Evolutionary conservation across 306 rosid species (phyloP), one percentile per base, ranked within the genome.

Genomic region (Sicyos baderoa): DNA sequence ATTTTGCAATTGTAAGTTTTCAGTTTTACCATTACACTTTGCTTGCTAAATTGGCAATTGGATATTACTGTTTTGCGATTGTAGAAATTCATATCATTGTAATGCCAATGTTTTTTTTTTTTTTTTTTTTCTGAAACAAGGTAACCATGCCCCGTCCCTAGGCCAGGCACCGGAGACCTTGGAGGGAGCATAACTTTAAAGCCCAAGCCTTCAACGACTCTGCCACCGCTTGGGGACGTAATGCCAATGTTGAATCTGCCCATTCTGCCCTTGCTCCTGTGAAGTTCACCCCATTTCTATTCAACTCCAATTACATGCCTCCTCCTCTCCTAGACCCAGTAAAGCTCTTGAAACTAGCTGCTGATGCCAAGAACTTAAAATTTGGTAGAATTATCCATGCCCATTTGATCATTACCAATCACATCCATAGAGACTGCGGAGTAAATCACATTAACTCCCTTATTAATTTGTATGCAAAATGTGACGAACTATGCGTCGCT

Each of bases 401-500:
- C 48, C 76, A 72, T 9, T 47, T 72, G 58, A 23, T 59, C 57
- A 16, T 72, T 48, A 15, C 58, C 76, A 72, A 72, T 72, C 56
- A 47, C 37, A 47, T n/a, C 47, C 18, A 27, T 6, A 6, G n/a
- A 11, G 45, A 72, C 32, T 58, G 17, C 69, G 44, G 12, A 22
- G 14, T 72, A 1, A 59, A 57, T 10, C 57, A 47, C 47, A 6
- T 59, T 0, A 72, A 72, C 35, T 72, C 76, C 10, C 68, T 72
- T 23, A 72, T 72, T 6, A 72, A 72, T 72, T 50, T 72, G 48
- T 72, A 72, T 7, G 76, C 40, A 16, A 72, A 72, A 72, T 72
- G 76, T 59, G 68, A 58, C 48, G 69, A 47, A 59, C 21, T 72
- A 48, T 23, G 17, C 2, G 17, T 59, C 44, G 76, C 76, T n/a